Base-by-base conservation (phyloP, 2,329 filamentous ascomycete genomes). In the Sporothrix humicola region DNA sequence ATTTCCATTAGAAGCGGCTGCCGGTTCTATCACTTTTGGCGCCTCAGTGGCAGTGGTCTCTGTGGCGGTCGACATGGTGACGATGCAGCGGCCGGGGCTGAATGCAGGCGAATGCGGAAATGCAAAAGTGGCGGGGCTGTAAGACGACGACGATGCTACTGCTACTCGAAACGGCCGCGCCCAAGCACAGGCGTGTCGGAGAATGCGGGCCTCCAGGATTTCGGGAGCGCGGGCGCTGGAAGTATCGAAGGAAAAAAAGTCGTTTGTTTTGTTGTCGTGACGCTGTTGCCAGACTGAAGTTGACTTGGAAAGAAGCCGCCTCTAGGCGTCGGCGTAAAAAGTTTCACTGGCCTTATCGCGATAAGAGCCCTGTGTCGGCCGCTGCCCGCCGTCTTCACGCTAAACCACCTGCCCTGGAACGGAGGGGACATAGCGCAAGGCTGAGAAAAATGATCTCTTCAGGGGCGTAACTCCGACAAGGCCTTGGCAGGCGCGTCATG, bases 301-400 rank as follows among this genome's bases (percentile, higher is more conserved):
- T 7, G 31, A 37, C 31, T 37, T 37, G 31, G 31, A 37, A 37
- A 37, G 31, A 37, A 37, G 31, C 31, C 31, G 31, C 31, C 31
- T 37, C 31, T 3, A 5, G 31, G 31, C 31, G 31, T 37, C 31
- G 31, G 31, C 31, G 31, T 37, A 23, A 48, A 69, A 71, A 72
- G 66, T 70, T 65, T 52, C 44, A 66, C 23, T 37, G 65, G 44
- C 17, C 65, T 75, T 76, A 76, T 76, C 73, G 68, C 69, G 75
- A 76, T 76, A 76, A 75, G 65, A n/a, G 2, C 2, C 17, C 23
- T 12, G 9, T 20, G 17, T 50, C 17, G 23, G 12, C 42, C 26
- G 13, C 26, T 26, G 56, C 56, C 56, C 56, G 26, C 12, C 58
- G 58, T 15, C 58, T 15, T 61, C 23, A 26, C 23, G 23, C 23